Percentiles rank a stretch among this genome's conserved stretches.
phyloP scores from a whole-genome alignment of 2,329 filamentous ascomycete genomes.

The Colletotrichum destructivum region DNA sequence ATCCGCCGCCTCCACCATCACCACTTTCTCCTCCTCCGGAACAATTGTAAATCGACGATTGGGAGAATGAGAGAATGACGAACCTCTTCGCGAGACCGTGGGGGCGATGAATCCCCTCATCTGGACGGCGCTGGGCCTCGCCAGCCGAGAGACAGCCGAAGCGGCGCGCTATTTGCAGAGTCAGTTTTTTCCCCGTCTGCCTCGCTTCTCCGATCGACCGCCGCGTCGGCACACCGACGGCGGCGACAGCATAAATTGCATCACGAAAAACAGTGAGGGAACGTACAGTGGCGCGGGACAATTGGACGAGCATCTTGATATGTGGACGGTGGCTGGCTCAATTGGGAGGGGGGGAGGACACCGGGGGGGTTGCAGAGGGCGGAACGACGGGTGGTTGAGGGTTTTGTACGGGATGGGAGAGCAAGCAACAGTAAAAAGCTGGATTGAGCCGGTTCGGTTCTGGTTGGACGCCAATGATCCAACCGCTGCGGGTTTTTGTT shows the following conservation, averaged over 20 bases:
- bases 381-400: slow-evolving; percentile 42
- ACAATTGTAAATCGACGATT: slow-evolving; percentile 9
- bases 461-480: slow-evolving; percentile 38
- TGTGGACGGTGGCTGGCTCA: slow-evolving; percentile 61
- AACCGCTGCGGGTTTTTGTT: slow-evolving; percentile 17
- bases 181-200: slow-evolving; percentile 31
- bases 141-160: slow-evolving; percentile 65
- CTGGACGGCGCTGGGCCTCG: slow-evolving; percentile 62
- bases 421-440: slow-evolving; percentile 42
- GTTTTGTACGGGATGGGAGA: slow-evolving; percentile 43
- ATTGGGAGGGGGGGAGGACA: slow-evolving; percentile 53
- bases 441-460: slow-evolving; percentile 38
- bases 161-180: slow-evolving; percentile 60
- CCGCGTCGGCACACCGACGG: not conserved
- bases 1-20: not conserved
- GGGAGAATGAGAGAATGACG: slow-evolving; percentile 50
- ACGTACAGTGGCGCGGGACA: slow-evolving; percentile 71
- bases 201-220: slow-evolving; percentile 16
- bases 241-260: slow-evolving; percentile 13
- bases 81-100: slow-evolving; percentile 74
- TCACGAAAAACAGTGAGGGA: slow-evolving; percentile 17
- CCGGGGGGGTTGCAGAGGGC: slow-evolving; percentile 45
- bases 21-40: slow-evolving; percentile 1
- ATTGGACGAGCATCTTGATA: slow-evolving; percentile 70
- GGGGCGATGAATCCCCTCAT: slow-evolving; percentile 72